Base-by-base conservation (phyloP, 805 yeast genomes). In the Ogataea corticis region DNA sequence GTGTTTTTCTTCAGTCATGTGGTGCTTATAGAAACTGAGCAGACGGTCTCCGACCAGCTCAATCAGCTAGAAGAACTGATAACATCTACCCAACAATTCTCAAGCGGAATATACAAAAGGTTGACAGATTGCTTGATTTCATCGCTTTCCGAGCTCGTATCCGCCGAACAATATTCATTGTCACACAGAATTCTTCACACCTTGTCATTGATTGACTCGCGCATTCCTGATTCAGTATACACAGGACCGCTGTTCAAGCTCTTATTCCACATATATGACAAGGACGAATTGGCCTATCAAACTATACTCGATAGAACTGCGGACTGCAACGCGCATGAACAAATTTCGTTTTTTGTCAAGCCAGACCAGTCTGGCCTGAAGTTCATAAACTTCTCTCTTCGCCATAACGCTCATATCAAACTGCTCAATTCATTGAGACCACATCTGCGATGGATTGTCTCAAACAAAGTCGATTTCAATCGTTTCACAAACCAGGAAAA, bases 1-100 rank as follows among this genome's bases (percentile, higher is more conserved):
- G 61, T 40, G 49, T 56, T 34, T 56, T 71, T 67, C 44, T 65
- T 56, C 48, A 47, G 48, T 9, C 47, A 50, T 43, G 25, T 51
- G 15, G 51, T 54, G 2, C 30, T 32, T 0, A 12, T 36, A n/a
- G 61, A 55, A 35, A 29, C 18, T n/a, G 11, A 30, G 19, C 18
- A 44, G 5, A 4, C 15, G 16, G 39, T 49, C n/a, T 6, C 27
- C 6, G 1, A 37, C 4, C 56, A 56, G 30, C 27, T 41, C 3
- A 13, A 48, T 6, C 54, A 53, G 33, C 31, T 58, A 9, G 17
- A 34, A 15, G 28, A 32, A 10, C n/a, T 44, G 14, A 19, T 17
- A 13, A 28, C 13, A 13, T 21, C 28, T 5, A 27, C 21, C 13
- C 4, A 11, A 14, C 30, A 19, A 2, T 15, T 29, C 9, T 21